A percentile compares a stretch with the other conserved stretches of the same genome.
phyloP scores from a whole-genome alignment of 805 yeast species.

The Nematodospora valgi region DNA sequence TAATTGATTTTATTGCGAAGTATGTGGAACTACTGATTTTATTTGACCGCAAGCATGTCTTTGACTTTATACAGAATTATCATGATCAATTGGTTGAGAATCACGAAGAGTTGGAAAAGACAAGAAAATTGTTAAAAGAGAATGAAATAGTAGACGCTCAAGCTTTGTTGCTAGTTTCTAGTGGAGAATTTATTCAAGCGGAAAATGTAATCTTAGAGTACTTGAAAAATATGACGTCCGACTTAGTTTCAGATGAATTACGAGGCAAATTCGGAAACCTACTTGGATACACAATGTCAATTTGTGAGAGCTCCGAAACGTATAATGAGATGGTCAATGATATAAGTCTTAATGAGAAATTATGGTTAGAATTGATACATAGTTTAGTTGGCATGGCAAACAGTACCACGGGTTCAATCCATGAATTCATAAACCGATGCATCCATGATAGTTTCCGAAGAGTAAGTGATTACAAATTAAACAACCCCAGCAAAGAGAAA shows the following conservation, averaged over 20 bases:
- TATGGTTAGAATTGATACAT: slow-evolving; percentile 30
- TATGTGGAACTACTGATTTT: slow-evolving; percentile 24
- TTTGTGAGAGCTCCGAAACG: slow-evolving; percentile 22
- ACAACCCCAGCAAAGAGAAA: slow-evolving; percentile 16
- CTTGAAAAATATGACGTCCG: slow-evolving; percentile 15
- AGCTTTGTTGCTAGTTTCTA: slow-evolving; percentile 24
- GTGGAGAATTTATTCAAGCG: slow-evolving; percentile 25
- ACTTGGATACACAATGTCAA: slow-evolving; percentile 28
- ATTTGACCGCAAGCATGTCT: slow-evolving; percentile 14
- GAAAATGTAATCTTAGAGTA: slow-evolving; percentile 19
- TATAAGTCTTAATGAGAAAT: slow-evolving; percentile 18
- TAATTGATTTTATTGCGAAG: slow-evolving; percentile 3
- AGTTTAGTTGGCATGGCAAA: slow-evolving; percentile 19
- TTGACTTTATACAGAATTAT: slow-evolving; percentile 13
- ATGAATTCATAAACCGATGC: slow-evolving; percentile 20
- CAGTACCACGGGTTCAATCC: background rate
- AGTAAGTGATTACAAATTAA: slow-evolving; percentile 26
- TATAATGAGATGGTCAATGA: slow-evolving; percentile 9
- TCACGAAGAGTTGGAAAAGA: slow-evolving; percentile 4
- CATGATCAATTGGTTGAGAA: slow-evolving; percentile 6
- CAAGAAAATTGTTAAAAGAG: slow-evolving; percentile 17
- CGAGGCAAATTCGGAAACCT: slow-evolving; percentile 28
- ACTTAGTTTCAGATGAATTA: slow-evolving; percentile 9
- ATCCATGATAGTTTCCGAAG: slow-evolving; percentile 31
- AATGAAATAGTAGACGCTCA: slow-evolving; percentile 26